Conservation (phyloP, 2,329 filamentous ascomycete species). For the Arachnomyces sp. region DNA sequence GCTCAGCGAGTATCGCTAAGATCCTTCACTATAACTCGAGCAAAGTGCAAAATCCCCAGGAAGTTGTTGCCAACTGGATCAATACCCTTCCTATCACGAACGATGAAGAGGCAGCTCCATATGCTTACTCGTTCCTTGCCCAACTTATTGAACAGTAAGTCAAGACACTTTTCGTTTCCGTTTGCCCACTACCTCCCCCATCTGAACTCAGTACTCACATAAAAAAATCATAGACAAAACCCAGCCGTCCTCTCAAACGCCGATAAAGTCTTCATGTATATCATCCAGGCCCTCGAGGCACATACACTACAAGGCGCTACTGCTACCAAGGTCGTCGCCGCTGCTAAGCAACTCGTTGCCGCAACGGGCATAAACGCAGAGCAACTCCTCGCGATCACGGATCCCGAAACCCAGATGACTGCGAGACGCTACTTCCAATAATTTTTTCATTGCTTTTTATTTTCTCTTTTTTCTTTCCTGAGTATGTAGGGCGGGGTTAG, state of each 20-base stretch:
- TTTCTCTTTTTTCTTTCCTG: no score
- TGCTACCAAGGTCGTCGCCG: slow-evolving; percentile 65
- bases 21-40: slow-evolving; percentile 82
- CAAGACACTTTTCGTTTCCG: slow-evolving; percentile 6
- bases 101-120: slow-evolving; percentile 94
- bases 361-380: slow-evolving; percentile 67
- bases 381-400: slow-evolving; percentile 66
- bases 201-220: slow-evolving; percentile 10
- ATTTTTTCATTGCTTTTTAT: neutral
- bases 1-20: slow-evolving; percentile 92
- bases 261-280: slow-evolving; percentile 72
- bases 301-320: slow-evolving; percentile 83
- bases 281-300: slow-evolving; percentile 82
- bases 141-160: slow-evolving; percentile 92
- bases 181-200: slow-evolving; percentile 3
- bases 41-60: slow-evolving; percentile 67
- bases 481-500: no score
- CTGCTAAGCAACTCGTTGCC: slow-evolving; percentile 70
- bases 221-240: slow-evolving; percentile 63
- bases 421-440: slow-evolving; percentile 74
- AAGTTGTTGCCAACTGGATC: slow-evolving; percentile 77
- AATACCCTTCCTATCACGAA: slow-evolving; percentile 86
- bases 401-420: slow-evolving; percentile 70
- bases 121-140: slow-evolving; percentile 85
- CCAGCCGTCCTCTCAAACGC: slow-evolving; percentile 70